Percentiles rank a stretch among this genome's conserved stretches.
These are phyloP conservation scores for Cylindrotheca closterium DNA, from an alignment of 108 stramenopile species.

Conservation along the genomic window DNA sequence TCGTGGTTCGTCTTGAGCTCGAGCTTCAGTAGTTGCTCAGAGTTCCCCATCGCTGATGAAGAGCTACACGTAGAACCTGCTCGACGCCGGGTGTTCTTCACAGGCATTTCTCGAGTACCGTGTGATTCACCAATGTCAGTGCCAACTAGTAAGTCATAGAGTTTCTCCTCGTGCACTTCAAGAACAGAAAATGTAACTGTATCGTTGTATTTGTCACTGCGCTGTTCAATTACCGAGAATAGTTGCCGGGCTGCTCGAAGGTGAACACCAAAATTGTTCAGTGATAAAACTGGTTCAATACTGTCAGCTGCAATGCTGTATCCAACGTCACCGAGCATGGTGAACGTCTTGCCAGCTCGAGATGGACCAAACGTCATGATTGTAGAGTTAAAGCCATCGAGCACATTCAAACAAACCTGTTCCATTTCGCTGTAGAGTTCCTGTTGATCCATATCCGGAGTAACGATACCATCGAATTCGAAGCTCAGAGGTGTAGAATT, in stretches of 20 bases:
- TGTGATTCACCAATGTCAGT: conserved; percentile 57
- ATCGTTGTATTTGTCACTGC: conserved; percentile 71
- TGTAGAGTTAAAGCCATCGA: conserved; percentile 96
- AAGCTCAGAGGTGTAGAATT: conserved; percentile 59
- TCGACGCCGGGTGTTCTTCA: conserved; percentile 7
- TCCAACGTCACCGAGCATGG: conserved; percentile 74
- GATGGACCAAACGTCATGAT: conserved; percentile 95
- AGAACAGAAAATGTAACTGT: conserved; percentile 65
- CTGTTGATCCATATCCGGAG: conserved; percentile 54
- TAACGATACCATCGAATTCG: conserved; percentile 91
- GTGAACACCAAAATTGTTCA: conserved; percentile 66
- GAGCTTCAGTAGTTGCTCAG: conserved; percentile 39
- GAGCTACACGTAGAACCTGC: neutral
- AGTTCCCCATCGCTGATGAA: conserved; percentile 9
- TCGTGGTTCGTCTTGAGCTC: conserved; percentile 85
- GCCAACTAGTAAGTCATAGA: conserved; percentile 69
- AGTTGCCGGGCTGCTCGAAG: conserved; percentile 59
- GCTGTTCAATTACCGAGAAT: conserved; percentile 62
- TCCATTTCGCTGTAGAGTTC: conserved; percentile 91
- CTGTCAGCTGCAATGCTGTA: conserved; percentile 6
- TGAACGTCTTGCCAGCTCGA: conserved; percentile 92
- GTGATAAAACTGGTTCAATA: conserved; percentile 12
- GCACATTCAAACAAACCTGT: conserved; percentile 79
- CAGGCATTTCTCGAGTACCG: conserved; percentile 45
- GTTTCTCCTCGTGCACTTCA: conserved; percentile 78